These are phyloP conservation scores for Neurospora sp. DNA, from an alignment of 2,329 filamentous ascomycete genomes.

Conservation along the genomic window DNA sequence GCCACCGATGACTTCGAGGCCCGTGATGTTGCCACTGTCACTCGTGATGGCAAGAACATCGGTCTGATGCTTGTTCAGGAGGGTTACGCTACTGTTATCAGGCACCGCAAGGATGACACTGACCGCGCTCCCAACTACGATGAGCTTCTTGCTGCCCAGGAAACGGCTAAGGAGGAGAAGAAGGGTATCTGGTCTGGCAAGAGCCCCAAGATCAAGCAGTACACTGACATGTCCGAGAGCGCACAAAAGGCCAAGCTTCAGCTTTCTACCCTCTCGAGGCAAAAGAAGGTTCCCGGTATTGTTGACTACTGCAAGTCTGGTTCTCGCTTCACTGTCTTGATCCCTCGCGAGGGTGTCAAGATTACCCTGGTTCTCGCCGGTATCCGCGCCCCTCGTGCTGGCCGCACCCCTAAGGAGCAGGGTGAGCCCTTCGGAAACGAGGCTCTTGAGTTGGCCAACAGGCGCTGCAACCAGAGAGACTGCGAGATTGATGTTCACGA, in stretches of 20 bases:
- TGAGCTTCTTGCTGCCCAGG: conserved; percentile 69
- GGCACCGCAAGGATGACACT: conserved; percentile 88
- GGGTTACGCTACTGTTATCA: conserved; percentile 87
- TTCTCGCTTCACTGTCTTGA: conserved; percentile 82
- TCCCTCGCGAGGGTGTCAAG: conserved; percentile 89
- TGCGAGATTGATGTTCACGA: conserved; percentile 93
- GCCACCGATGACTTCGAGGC: conserved; percentile 87
- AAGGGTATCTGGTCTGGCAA: conserved; percentile 96
- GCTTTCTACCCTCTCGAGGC: conserved; percentile 73
- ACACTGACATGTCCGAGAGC: conserved; percentile 83
- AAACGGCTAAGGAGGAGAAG: conserved; percentile 72
- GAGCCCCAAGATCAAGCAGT: conserved; percentile 70
- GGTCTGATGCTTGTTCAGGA: conserved; percentile 79
- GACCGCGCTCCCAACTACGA: conserved; percentile 94
- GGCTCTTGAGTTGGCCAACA: conserved; percentile 83
- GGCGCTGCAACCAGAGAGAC: conserved; percentile 83
- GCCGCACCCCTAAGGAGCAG: conserved; percentile 62
- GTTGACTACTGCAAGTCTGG: conserved; percentile 98
- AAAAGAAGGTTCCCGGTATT: conserved; percentile 84
- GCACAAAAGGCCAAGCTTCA: conserved; percentile 94
- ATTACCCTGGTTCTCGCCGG: conserved; percentile 90
- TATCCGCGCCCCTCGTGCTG: conserved; percentile 79
- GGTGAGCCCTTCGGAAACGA: conserved; percentile 93
- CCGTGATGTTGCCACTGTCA: conserved; percentile 85
- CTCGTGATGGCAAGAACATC: conserved; percentile 76